Evolutionary conservation across 1,284 basidiomycete genomes (phyloP).

Genomic region (Porodaedalea pini): DNA sequence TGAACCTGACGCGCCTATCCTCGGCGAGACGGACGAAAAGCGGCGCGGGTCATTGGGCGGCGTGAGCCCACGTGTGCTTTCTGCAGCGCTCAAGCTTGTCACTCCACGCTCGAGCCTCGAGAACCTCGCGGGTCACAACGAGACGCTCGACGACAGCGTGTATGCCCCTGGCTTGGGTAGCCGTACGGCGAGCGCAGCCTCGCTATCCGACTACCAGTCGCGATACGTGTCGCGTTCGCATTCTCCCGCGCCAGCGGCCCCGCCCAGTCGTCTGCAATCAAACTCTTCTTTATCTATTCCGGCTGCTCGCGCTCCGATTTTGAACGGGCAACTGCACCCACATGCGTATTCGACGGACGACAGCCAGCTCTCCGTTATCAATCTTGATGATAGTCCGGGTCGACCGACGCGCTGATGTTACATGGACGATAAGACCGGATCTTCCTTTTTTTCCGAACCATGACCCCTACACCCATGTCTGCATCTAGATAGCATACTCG

Average conservation of each 20-base stretch:
- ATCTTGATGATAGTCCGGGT: constrained; percentile 10
- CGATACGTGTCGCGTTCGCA: constrained; percentile 18
- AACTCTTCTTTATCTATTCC: not conserved
- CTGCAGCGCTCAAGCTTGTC: constrained; percentile 19
- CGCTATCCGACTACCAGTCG: constrained; percentile 16
- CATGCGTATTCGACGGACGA: not conserved
- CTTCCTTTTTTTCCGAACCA: not conserved
- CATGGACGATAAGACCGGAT: no score
- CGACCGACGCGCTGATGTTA: not conserved
- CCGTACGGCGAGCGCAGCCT: constrained; percentile 9
- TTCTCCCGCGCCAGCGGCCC: constrained; percentile 2
- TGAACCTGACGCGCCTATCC: constrained; percentile 17
- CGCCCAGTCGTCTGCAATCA: constrained; percentile 7
- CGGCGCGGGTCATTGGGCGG: not conserved
- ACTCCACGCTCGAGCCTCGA: constrained; percentile 19
- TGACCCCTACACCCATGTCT: not conserved
- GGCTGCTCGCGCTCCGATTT: not conserved
- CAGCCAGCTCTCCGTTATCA: constrained; percentile 5
- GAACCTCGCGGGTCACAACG: constrained; percentile 18
- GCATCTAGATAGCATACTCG: constrained; percentile 1
- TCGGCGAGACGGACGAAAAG: constrained; percentile 14
- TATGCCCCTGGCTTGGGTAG: constrained; percentile 3
- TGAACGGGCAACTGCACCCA: constrained; percentile 6
- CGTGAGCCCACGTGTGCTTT: constrained; percentile 14
- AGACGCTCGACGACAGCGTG: constrained; percentile 6